Base-by-base conservation (phyloP, 768 basidiomycete species). In the Pulveroboletus ravenelii region DNA sequence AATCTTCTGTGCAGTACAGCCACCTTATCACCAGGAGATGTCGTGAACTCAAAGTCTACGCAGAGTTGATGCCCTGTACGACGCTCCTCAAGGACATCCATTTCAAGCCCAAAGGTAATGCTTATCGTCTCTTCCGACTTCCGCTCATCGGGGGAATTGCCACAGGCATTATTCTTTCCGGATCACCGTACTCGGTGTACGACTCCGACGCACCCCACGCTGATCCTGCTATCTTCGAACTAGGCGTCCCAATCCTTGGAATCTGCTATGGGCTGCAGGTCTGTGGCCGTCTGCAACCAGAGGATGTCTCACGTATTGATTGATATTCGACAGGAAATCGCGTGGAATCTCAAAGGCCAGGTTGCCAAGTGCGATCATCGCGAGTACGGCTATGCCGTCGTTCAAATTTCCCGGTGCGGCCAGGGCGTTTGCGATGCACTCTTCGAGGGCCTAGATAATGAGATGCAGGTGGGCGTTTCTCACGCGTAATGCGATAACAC, bases 221-320 rank as follows among this genome's bases (percentile, higher is more conserved):
- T 30, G 95, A 99, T 70, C 89, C 93, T 15, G 87, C 79, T 14
- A 84, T 98, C 10, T 98, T 92, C 61, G 80, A 85, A 39, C 78
- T 89, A 9, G 91, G 85, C 20, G 84, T 97, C 2, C 95, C 96
- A 3, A 84, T 99, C 45, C 77, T 99, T 13, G 96, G 96, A 18
- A 97, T 98, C 50, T 99, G 96, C 68, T 98, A 97, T 69, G 96
- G 96, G 23, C 78, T 98, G 13, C 93, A 96, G 78, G 93, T 90
- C 51, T 40, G 76, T 63, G 41, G 29, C 23, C 29, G 10, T 18
- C 10, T 38, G 1, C 14, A 9, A 38, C 17, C 31, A 8, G 2
- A 12, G 18, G n/a, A 23, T 25, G 14, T 12, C 36, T 39, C 27
- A 45, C 31, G 1, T 15, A 38, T 39, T 0, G 18, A 5, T 31